These are phyloP conservation scores for Bacidia rubella DNA, from an alignment of 495 filamentous ascomycete species.

Conservation along the genomic window DNA sequence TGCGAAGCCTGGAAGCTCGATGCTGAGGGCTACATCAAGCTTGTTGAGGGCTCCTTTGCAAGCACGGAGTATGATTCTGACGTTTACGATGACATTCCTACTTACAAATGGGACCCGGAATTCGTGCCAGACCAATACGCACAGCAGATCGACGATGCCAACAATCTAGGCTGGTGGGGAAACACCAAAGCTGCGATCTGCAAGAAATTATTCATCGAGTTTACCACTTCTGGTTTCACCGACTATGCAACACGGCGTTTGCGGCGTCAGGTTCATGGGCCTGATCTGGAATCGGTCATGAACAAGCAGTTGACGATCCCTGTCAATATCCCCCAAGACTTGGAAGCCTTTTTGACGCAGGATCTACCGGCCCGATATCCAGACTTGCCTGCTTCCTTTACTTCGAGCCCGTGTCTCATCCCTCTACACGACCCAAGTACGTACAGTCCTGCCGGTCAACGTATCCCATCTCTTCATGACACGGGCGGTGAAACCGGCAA, in stretches of 20 bases:
- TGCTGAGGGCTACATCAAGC: constrained; percentile 9
- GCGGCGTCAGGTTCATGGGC: constrained; percentile 11
- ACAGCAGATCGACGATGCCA: constrained; percentile 7
- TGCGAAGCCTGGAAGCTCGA: constrained; percentile 25
- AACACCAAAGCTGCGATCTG: constrained; percentile 11
- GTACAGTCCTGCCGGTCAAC: not conserved
- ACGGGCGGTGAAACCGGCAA: constrained; percentile 16
- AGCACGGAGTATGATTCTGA: not conserved
- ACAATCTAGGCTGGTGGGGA: constrained; percentile 12
- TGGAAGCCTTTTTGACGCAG: constrained; percentile 16
- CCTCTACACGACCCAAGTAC: constrained; percentile 15
- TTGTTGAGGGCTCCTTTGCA: not conserved
- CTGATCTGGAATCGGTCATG: constrained; percentile 13
- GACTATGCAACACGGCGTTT: not conserved
- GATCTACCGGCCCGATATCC: not conserved
- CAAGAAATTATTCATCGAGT: constrained; percentile 8
- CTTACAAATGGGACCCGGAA: constrained; percentile 18
- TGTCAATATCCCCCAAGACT: constrained; percentile 16
- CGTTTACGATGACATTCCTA: constrained; percentile 17
- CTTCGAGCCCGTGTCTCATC: constrained; percentile 10
- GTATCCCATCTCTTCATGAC: constrained; percentile 13
- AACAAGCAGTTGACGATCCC: constrained; percentile 23
- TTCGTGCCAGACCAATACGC: constrained; percentile 7
- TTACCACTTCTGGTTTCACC: not conserved
- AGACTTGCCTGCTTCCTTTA: constrained; percentile 4